Percentiles rank a stretch among this genome's conserved stretches.
Conservation (phyloP, 192 early-diverging fungal species). For the Endogone sp. region DNA sequence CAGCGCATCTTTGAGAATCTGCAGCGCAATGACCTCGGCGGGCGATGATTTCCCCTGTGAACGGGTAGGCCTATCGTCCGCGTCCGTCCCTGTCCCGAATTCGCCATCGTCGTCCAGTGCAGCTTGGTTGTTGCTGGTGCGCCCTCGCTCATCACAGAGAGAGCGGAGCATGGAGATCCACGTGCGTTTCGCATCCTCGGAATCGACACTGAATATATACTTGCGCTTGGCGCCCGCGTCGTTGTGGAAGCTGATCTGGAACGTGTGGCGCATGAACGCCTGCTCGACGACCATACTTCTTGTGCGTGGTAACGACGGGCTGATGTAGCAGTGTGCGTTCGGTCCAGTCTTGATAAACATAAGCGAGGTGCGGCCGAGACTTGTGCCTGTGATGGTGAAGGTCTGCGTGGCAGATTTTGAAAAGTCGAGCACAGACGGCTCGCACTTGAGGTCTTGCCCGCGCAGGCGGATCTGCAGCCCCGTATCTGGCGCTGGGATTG, state of each 20-base stretch:
- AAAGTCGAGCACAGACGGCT: conserved; percentile 56
- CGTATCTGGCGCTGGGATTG: conserved; percentile 50
- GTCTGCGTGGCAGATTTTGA: conserved; percentile 37
- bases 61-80: not conserved
- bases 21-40: conserved; percentile 42
- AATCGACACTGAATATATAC: conserved; percentile 34
- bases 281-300: conserved; percentile 57
- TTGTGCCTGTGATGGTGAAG: conserved; percentile 52
- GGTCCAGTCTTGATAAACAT: conserved; percentile 51
- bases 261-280: conserved; percentile 60
- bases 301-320: conserved; percentile 41
- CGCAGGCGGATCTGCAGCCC: conserved; percentile 53
- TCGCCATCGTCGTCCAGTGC: not conserved
- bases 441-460: conserved; percentile 52
- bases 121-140: not conserved
- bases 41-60: conserved; percentile 4
- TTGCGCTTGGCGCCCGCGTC: conserved; percentile 17
- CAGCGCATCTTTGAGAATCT: conserved; percentile 42
- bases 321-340: conserved; percentile 41
- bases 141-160: conserved; percentile 7
- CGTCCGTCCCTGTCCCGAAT: not conserved
- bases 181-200: conserved; percentile 12
- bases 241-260: conserved; percentile 51
- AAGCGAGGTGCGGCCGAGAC: conserved; percentile 55
- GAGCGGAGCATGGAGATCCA: conserved; percentile 23